phyloP scores from a whole-genome alignment of 2,329 filamentous ascomycete species.

The Sporothrix brasiliensis region DNA sequence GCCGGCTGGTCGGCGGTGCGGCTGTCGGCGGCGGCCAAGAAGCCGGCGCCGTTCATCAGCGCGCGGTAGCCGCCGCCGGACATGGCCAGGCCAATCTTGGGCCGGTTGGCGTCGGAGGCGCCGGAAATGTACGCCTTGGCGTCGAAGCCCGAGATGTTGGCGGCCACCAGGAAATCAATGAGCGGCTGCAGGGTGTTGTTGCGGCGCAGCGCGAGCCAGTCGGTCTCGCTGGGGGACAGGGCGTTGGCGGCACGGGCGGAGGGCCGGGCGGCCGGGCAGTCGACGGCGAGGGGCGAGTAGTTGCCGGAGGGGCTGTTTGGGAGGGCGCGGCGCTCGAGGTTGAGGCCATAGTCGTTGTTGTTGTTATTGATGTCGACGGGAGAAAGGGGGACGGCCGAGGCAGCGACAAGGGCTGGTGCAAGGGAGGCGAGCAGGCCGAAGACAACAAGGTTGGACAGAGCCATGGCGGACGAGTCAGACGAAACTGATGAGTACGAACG shows the following conservation, averaged over 20 bases:
- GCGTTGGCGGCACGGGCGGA: constrained; percentile 64
- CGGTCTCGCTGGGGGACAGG: constrained; percentile 69
- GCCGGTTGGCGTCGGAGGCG: constrained; percentile 43
- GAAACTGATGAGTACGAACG: neutral
- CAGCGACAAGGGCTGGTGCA: constrained; percentile 15
- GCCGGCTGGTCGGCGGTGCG: constrained; percentile 65
- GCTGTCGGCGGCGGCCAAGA: constrained; percentile 75
- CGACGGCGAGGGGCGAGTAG: constrained; percentile 70
- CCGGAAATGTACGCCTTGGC: constrained; percentile 70
- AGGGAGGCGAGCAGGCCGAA: constrained; percentile 18
- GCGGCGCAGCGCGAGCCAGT: constrained; percentile 73
- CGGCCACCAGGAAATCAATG: constrained; percentile 68
- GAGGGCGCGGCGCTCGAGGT: constrained; percentile 40
- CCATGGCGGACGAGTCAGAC: neutral
- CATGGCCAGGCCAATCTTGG: constrained; percentile 71
- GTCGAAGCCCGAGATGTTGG: constrained; percentile 78
- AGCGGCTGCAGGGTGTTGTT: constrained; percentile 75
- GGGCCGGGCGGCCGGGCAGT: constrained; percentile 72
- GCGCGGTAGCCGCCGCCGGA: constrained; percentile 87
- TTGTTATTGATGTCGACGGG: neutral
- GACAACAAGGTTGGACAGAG: neutral
- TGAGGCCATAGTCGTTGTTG: neutral
- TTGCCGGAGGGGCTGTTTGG: constrained; percentile 54
- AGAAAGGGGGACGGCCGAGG: neutral
- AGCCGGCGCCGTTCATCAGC: constrained; percentile 81